Evolutionary conservation across 306 rosid genomes (phyloP).

Genomic region (Sophora flavescens): DNA sequence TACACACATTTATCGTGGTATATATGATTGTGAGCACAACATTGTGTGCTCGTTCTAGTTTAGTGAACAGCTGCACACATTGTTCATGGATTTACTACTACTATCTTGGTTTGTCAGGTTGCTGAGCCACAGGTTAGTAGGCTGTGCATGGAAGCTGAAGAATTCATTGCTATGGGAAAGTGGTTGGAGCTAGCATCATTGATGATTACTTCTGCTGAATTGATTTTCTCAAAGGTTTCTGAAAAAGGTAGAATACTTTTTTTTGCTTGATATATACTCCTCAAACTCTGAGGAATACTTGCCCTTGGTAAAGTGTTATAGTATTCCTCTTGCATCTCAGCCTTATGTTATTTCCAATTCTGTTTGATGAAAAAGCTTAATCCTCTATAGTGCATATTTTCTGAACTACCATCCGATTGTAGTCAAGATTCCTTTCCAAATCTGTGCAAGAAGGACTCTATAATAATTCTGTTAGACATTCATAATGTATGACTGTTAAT

Average conservation of each 20-base stretch:
- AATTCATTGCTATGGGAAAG: constrained; percentile 70
- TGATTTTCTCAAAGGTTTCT: constrained; percentile 86
- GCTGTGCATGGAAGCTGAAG: constrained; percentile 81
- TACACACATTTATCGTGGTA: not conserved
- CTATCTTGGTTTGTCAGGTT: constrained; percentile 59
- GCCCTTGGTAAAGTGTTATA: not conserved
- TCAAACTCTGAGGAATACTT: constrained; percentile 1
- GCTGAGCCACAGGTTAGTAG: constrained; percentile 84
- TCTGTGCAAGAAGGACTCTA: too few relatives aligned
- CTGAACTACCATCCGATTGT: too few relatives aligned
- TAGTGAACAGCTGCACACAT: not conserved
- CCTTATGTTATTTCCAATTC: not conserved
- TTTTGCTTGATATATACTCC: constrained; percentile 5
- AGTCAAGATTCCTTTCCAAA: constrained; percentile 9
- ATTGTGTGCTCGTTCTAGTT: not conserved
- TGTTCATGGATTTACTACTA: constrained; percentile 11
- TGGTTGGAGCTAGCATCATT: constrained; percentile 86
- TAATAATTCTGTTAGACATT: not conserved
- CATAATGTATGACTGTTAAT: not conserved
- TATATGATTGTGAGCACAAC: not conserved
- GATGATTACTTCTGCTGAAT: constrained; percentile 90
- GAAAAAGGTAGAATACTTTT: constrained; percentile 76
- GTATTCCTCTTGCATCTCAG: not conserved
- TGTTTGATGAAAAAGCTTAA: constrained; percentile 24
- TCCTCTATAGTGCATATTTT: not conserved